Base-by-base conservation (phyloP, 768 basidiomycete species). In the Xerocomellus intermedius region DNA sequence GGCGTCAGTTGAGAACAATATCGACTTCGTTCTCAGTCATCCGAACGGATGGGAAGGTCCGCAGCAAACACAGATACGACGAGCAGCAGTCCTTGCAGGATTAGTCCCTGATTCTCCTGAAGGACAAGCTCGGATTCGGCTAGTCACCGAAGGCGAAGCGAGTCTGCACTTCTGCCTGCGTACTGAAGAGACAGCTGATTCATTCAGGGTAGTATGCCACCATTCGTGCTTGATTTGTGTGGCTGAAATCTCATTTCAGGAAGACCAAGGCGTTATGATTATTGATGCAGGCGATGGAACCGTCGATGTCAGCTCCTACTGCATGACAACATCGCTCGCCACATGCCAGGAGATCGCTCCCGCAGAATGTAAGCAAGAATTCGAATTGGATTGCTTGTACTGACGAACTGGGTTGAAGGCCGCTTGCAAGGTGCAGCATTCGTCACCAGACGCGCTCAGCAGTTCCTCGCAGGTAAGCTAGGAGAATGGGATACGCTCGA, bases 231-330 rank as follows among this genome's bases (percentile, higher is more conserved):
- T 21, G 17, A 42, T 24, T 14, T 7, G 5, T 26, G 17, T 49
- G 0, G 24, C 54, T 62, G 35, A 62, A 28, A 8, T 5, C 6
- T 16, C 14, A 28, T 22, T 28, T 39, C 56, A 82, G 79, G 69
- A 65, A 14, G 77, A 77, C 13, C 64, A 79, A 42, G 80, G 79
- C 1, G 69, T 83, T 4, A 69, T 82, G 54, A 72, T 85, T 33
- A 77, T 85, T n/a, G 82, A 86, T 54, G 82, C 83, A 4, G 84
- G 84, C 8, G 82, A 82, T 41, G 84, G 82, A 19, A 86, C 83
- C 0, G 72, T 86, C 26, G 84, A 86, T 56, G 70, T 85, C 38
- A 84, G 81, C 54, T 73, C 79, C 13, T 86, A 85, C 52, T 74
- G 73, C 30, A 74, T 76, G 60, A 62, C 64, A n/a, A 60, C 59